Conservation (phyloP, 192 early-diverging fungal genomes). For the Pilaira anomala region DNA sequence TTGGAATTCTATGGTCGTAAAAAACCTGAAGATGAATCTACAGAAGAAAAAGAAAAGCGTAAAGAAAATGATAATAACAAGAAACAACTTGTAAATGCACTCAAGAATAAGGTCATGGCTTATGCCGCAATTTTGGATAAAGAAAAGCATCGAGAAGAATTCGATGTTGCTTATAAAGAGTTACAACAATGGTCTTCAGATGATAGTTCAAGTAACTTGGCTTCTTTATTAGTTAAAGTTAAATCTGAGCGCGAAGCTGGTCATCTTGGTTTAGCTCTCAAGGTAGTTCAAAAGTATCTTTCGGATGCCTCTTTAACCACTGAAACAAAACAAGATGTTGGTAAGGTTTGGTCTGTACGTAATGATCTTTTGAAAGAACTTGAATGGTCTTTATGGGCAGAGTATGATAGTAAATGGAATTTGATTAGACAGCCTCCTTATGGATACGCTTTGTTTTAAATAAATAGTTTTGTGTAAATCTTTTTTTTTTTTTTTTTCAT, state of each 20-base stretch:
- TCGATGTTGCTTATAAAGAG: conserved; percentile 57
- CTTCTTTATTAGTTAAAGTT: conserved; percentile 54
- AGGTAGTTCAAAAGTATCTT: conserved; percentile 70
- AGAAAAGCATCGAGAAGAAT: conserved; percentile 34
- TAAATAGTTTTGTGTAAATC: no score
- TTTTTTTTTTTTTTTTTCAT: not conserved
- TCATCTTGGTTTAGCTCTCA: conserved; percentile 66
- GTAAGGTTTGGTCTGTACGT: conserved; percentile 49
- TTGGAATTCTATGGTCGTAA: conserved; percentile 64
- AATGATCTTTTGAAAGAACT: conserved; percentile 58
- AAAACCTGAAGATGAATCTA: conserved; percentile 43
- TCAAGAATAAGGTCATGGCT: conserved; percentile 55
- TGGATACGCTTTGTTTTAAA: conserved; percentile 16
- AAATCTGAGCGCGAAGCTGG: conserved; percentile 53
- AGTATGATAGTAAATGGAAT: conserved; percentile 59
- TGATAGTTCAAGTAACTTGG: conserved; percentile 51
- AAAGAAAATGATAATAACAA: conserved; percentile 77
- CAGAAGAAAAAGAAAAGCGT: conserved; percentile 52
- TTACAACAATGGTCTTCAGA: conserved; percentile 60
- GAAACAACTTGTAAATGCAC: conserved; percentile 58
- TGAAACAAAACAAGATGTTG: conserved; percentile 53
- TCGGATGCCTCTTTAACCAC: conserved; percentile 47
- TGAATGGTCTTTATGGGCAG: conserved; percentile 69
- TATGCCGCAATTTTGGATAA: conserved; percentile 43
- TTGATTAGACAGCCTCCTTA: conserved; percentile 47